Conservation (phyloP, 306 rosid species). For the Quercus gilva region DNA sequence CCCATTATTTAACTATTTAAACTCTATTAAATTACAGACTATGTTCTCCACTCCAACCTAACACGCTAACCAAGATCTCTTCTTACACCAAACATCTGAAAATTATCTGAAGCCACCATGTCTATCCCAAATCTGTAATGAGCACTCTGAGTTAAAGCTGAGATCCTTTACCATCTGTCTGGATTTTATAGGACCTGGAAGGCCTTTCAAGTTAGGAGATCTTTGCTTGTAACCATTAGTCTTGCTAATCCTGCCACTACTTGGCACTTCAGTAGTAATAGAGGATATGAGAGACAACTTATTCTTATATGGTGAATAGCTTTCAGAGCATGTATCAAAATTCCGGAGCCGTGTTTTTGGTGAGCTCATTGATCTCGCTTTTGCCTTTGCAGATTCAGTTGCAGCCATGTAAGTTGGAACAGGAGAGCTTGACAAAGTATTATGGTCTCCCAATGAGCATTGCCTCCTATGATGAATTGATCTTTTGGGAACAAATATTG, state of each 20-base stretch:
- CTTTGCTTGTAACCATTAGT: conserved; percentile 41
- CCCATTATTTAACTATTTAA: too few species aligned
- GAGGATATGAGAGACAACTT: conserved; percentile 52
- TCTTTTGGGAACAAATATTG: conserved; percentile 38
- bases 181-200: conserved; percentile 74
- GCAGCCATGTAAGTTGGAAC: conserved; percentile 94
- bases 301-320: conserved; percentile 80
- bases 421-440: conserved; percentile 61
- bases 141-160: conserved; percentile 65
- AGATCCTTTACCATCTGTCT: conserved; percentile 49
- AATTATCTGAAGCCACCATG: conserved; percentile 25
- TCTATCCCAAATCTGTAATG: conserved; percentile 60
- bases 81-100: too few species aligned
- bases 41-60: too few species aligned
- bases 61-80: too few species aligned
- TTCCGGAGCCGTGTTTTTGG: conserved; percentile 60
- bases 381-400: conserved; percentile 85
- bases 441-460: conserved; percentile 57
- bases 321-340: conserved; percentile 50
- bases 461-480: conserved; percentile 50
- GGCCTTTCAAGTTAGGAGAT: conserved; percentile 79
- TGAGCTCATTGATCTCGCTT: conserved; percentile 67
- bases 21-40: too few species aligned
- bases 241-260: conserved; percentile 27
- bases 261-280: conserved; percentile 41